Conservation (phyloP, 129 eudicot genomes). For the Glebionis coronaria region DNA sequence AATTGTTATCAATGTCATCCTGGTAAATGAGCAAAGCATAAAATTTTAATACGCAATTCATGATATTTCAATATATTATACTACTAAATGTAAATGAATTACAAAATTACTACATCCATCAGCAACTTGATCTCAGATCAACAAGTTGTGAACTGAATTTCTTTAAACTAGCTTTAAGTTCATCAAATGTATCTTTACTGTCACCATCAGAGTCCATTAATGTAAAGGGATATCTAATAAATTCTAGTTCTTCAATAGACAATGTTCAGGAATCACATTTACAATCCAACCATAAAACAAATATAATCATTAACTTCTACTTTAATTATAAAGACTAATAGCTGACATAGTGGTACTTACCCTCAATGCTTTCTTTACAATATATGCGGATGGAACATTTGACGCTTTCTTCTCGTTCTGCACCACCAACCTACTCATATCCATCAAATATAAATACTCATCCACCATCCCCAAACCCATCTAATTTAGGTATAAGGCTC, state of each 20-base stretch:
- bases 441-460: too few species aligned
- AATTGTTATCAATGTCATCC: constrained; percentile 97
- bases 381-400: too few species aligned
- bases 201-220: constrained; percentile 91
- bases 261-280: constrained; percentile 95
- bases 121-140: constrained; percentile 86
- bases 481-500: too few species aligned
- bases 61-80: not conserved
- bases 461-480: too few species aligned
- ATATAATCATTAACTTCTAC: not conserved
- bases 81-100: not conserved
- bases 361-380: constrained; percentile 86
- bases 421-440: too few species aligned
- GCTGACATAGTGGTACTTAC: constrained; percentile 36
- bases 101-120: constrained; percentile 78
- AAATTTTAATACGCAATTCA: constrained; percentile 12
- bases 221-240: constrained; percentile 76
- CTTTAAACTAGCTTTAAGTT: constrained; percentile 62
- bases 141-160: constrained; percentile 96
- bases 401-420: too few species aligned
- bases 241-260: constrained; percentile 87
- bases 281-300: constrained; percentile 21
- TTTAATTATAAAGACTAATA: not conserved
- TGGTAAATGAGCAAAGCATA: constrained; percentile 14
- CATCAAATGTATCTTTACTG: constrained; percentile 83